A percentile compares a stretch with the other conserved stretches of the same genome.
phyloP scores from a whole-genome alignment of 768 basidiomycete species.

The Astraeus odoratus region DNA sequence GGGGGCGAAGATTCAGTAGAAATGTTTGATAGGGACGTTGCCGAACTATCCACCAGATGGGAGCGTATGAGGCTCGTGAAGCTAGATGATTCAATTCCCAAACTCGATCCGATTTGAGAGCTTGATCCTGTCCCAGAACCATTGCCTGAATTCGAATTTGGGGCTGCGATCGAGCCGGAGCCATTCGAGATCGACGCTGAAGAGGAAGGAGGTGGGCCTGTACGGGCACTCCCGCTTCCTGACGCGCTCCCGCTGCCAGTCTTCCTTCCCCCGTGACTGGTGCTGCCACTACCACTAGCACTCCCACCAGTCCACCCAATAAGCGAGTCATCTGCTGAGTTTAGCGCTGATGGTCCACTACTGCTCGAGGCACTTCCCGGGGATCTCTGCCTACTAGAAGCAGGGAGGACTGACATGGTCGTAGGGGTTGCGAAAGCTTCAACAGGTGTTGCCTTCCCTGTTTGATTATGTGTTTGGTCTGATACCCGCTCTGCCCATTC shows the following conservation, averaged over 20 bases:
- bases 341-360: slow-evolving; percentile 18
- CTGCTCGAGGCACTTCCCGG: slow-evolving; percentile 19
- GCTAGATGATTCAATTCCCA: neutral
- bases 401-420: slow-evolving; percentile 5
- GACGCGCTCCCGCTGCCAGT: slow-evolving; percentile 11
- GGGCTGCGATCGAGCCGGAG: slow-evolving; percentile 19
- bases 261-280: slow-evolving; percentile 5
- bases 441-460: slow-evolving; percentile 3
- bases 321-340: slow-evolving; percentile 20
- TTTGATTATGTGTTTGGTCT: slow-evolving; percentile 21
- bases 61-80: slow-evolving; percentile 13
- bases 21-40: slow-evolving; percentile 21
- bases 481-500: slow-evolving; percentile 42
- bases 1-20: slow-evolving; percentile 15
- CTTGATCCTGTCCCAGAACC: slow-evolving; percentile 16
- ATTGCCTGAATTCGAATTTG: slow-evolving; percentile 14
- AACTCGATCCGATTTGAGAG: slow-evolving; percentile 18
- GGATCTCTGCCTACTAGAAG: slow-evolving; percentile 15
- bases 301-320: slow-evolving; percentile 6
- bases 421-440: slow-evolving; percentile 3
- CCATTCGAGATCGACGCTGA: slow-evolving; percentile 12
- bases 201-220: slow-evolving; percentile 6
- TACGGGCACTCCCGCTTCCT: slow-evolving; percentile 4
- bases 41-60: slow-evolving; percentile 23
- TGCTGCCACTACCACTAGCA: slow-evolving; percentile 6